Evolutionary conservation across 306 rosid species (phyloP), one percentile per base, ranked within the genome.

Genomic region (Albizia julibrissin): DNA sequence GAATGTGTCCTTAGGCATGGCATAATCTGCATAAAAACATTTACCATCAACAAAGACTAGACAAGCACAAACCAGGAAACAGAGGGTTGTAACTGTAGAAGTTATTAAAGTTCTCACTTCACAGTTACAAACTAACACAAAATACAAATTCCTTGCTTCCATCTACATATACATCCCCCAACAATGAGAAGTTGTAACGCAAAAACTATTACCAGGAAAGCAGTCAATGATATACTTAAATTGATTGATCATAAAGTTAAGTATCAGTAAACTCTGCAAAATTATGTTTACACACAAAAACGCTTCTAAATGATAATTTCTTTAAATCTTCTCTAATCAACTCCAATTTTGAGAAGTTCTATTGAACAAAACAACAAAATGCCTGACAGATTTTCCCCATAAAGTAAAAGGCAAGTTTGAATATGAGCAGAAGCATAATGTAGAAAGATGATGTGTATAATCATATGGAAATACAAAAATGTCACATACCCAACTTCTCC

Each of bases 1-100:
- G 77, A 89, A 77, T 8, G 98, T 90, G 81, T 91, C 94, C 85
- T 24, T 72, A 6, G 94, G 95, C 93, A 94, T 87, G 80, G 92
- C 86, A 83, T 87, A 84, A 86, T 94, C 98, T 94, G 90, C 71
- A 79, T 76, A n/a, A 74, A 58, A 46, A 70, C 39, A 64, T 58
- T 78, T n/a, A 33, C 66, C 34, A 66, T 82, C 56, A 71, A 27
- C 21, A 27, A 70, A 72, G 67, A 43, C 62, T 22, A 42, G 66
- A 3, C 64, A 46, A 74, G 64, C 72, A 78, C 68, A 52, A 27
- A 72, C 71, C 65, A 56, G 42, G 34, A 62, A 62, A 27, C 81
- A 73, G 42, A 44, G 47, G 65, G 58, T 11, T 56, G 18, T 37
- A 44, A 56, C 5, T 69, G 61, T 67, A 71, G 52, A 79, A 79